A percentile compares a stretch with the other conserved stretches of the same genome.
Evolutionary conservation across 306 rosid species (phyloP).

Genomic region (Cajanus cajan): DNA sequence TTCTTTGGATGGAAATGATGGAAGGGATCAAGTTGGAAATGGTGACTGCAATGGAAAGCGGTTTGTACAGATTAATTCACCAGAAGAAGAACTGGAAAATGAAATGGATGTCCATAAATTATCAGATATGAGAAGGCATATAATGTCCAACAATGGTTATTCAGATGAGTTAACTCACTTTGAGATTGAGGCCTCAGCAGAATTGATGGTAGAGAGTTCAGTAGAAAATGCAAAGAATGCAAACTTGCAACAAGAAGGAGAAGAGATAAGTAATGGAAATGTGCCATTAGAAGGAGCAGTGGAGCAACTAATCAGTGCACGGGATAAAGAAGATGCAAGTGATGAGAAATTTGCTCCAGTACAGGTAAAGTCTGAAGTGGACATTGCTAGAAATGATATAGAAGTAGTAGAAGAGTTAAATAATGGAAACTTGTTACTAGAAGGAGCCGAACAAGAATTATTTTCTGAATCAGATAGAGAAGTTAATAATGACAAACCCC

Average conservation of each 20-base stretch:
- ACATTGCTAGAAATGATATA: slow-evolving; percentile 19
- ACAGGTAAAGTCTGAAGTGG: slow-evolving; percentile 35
- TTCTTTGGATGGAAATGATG: slow-evolving; percentile 31
- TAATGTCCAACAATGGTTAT: slow-evolving; percentile 32
- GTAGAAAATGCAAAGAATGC: slow-evolving; percentile 30
- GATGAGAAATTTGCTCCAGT: slow-evolving; percentile 30
- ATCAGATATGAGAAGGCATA: slow-evolving; percentile 33
- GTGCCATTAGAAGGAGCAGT: slow-evolving; percentile 18
- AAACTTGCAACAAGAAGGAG: slow-evolving; percentile 29
- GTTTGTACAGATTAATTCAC: slow-evolving; percentile 28
- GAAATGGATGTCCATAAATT: slow-evolving; percentile 27
- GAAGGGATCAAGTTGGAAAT: slow-evolving; percentile 30
- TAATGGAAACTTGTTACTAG: slow-evolving; percentile 5
- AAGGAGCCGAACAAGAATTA: not conserved
- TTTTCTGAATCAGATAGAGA: slow-evolving; percentile 1
- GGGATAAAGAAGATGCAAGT: slow-evolving; percentile 12
- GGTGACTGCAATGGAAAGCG: slow-evolving; percentile 1
- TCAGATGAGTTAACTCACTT: slow-evolving; percentile 38
- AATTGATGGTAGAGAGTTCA: slow-evolving; percentile 30
- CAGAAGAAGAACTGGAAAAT: slow-evolving; percentile 39
- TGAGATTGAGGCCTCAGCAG: slow-evolving; percentile 40
- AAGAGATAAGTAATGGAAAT: slow-evolving; percentile 31
- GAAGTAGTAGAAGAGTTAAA: slow-evolving; percentile 12
- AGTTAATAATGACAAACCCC: slow-evolving; percentile 3
- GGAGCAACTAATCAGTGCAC: slow-evolving; percentile 19